Base-by-base conservation (phyloP, 768 basidiomycete genomes). In the Pisolithus albus region DNA sequence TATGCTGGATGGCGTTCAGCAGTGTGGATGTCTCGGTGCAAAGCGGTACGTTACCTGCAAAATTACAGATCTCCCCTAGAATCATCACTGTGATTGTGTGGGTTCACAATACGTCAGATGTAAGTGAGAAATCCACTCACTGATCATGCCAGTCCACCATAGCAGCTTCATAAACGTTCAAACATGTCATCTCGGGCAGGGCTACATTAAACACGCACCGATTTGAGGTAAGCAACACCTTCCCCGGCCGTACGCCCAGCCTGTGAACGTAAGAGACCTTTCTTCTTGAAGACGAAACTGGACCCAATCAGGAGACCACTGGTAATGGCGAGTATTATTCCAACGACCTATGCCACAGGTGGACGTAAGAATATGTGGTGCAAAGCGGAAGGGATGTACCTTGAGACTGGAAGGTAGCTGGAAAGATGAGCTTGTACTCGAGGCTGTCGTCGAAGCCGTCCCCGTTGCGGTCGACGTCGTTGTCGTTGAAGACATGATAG, bases 251-350 rank as follows among this genome's bases (percentile, higher is more conserved):
- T 67, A 53, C 86, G 84, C 58, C 88, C 92, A 53, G 87, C 86
- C 74, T 89, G 88, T 65, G 84, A 82, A 67, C 82, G 77, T 49
- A 92, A 64, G 18, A 92, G 74, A 8, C 89, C 95, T 64, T 92
- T 96, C 80, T 99, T 99, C 82, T 99, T 99, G 74, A 99, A 86
- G 2, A 98, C 94, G 68, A 97, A 98, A 60, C 84, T 87, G 38
- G 80, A 79, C 5, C 95, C 96, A 54, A 98, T 99, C 54, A 99
- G 81, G 26, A 92, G 39, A 7, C 95, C 96, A 61, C 87, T 91
- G 36, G 65, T 59, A 47, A 92, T 65, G 46, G 90, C 88, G 53
- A 92, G 79, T 44, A 89, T 67, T 58, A 92, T 81, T 10, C 89
- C 88, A 58, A 89, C 82, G 62, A 88, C 59, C 85, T 87, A 63